Conservation (phyloP, 805 yeast species). For the Candida coquimbonensis region DNA sequence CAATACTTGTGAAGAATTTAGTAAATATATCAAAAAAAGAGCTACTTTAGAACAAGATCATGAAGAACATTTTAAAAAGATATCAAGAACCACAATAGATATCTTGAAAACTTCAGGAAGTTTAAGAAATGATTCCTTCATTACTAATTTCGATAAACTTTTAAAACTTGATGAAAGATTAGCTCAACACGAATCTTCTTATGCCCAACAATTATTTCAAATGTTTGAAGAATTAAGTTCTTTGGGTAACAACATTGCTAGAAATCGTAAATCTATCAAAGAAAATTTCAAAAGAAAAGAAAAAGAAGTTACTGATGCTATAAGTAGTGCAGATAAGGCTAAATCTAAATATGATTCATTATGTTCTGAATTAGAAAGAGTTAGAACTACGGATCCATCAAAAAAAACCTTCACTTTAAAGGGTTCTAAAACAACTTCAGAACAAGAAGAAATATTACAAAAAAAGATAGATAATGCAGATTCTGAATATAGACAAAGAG, state of each 20-base stretch:
- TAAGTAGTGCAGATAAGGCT: conserved; percentile 81
- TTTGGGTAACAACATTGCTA: conserved; percentile 59
- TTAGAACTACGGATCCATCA: conserved; percentile 74
- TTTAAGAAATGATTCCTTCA: conserved; percentile 60
- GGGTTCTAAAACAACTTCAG: conserved; percentile 66
- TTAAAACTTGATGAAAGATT: conserved; percentile 74
- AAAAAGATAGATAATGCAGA: conserved; percentile 81
- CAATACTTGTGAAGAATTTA: conserved; percentile 77
- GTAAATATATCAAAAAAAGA: conserved; percentile 70
- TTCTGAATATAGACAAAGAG: conserved; percentile 75
- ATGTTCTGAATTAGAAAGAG: conserved; percentile 81
- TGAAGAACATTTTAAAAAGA: conserved; percentile 64
- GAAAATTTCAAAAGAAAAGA: conserved; percentile 80
- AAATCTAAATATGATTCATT: conserved; percentile 67
- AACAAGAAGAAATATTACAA: conserved; percentile 84
- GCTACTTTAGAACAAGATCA: conserved; percentile 76
- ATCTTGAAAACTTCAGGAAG: conserved; percentile 36
- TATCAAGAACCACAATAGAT: conserved; percentile 49
- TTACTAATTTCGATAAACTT: conserved; percentile 56
- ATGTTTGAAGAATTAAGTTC: conserved; percentile 83
- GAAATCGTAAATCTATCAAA: conserved; percentile 68
- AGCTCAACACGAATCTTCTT: conserved; percentile 64
- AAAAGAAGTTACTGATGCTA: conserved; percentile 78
- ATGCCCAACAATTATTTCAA: conserved; percentile 68
- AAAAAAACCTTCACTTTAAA: conserved; percentile 78